Evolutionary conservation across 345 rosid species (phyloP).

Genomic region (Boechera stricta): DNA sequence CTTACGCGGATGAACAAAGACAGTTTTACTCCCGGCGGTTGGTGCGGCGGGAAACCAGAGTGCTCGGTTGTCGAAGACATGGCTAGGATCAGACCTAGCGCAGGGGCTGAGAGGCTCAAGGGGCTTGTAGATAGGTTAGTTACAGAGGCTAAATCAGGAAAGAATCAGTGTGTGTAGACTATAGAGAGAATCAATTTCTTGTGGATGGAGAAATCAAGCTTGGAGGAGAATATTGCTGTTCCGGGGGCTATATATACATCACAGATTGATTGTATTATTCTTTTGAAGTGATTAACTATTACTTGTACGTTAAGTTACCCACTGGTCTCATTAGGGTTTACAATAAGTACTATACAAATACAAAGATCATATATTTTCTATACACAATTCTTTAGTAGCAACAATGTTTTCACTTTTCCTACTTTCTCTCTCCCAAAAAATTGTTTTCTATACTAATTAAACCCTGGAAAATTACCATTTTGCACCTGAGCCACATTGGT

Average conservation of each 20-base stretch:
- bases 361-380: slow-evolving; percentile 25
- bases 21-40: slow-evolving; percentile 87
- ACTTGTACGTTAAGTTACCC: slow-evolving; percentile 26
- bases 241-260: neutral
- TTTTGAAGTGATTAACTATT: slow-evolving; percentile 6
- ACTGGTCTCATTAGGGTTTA: slow-evolving; percentile 17
- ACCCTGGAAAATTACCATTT: neutral
- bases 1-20: slow-evolving; percentile 58
- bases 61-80: slow-evolving; percentile 70
- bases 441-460: slow-evolving; percentile 30
- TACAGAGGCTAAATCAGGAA: slow-evolving; percentile 51
- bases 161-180: slow-evolving; percentile 56
- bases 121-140: slow-evolving; percentile 62
- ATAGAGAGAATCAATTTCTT: slow-evolving; percentile 23
- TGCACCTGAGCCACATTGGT: neutral
- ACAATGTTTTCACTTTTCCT: slow-evolving; percentile 20
- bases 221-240: neutral
- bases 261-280: neutral
- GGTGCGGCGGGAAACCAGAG: slow-evolving; percentile 78
- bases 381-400: slow-evolving; percentile 28
- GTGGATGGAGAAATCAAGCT: neutral
- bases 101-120: slow-evolving; percentile 70
- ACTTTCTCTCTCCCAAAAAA: slow-evolving; percentile 31
- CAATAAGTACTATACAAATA: slow-evolving; percentile 22
- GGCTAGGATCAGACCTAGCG: slow-evolving; percentile 68